Evolutionary conservation across 441 rosid species (phyloP), one percentile per base, ranked within the genome.

Genomic region (Dalechampia spathulata): DNA sequence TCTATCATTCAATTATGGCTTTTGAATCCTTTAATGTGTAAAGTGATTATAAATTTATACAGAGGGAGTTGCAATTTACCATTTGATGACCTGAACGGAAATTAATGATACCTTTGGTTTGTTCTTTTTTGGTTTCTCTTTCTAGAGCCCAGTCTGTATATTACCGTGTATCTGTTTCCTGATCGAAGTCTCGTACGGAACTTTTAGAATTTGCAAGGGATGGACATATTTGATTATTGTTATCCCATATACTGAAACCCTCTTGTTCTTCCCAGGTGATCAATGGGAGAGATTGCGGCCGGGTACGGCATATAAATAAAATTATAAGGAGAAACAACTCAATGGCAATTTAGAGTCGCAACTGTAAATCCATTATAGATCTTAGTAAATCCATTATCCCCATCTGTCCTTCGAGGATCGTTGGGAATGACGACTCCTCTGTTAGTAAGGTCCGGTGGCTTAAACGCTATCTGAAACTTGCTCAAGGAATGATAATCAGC

Each of bases 11-110:
- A 46, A 40, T 47, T 41, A 39, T 51, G 20, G 43, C 51, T 23
- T n/a, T 44, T 44, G 40, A 26, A 42, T 64, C 55, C 50, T 48
- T 61, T 54, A 58, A 50, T 71, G 17, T 75, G 73, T 68, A 63
- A 59, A 75, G 9, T 65, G 42, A 17, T 55, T 46, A 46, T 16
- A 30, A 3, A 22, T 44, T 49, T 65, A 70, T 62, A 48, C 41
- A 36, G 13, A 51, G 42, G 51, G 11, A 27, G 23, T 36, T 26
- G 10, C n/a, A 27, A 16, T 21, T 63, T 15, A 15, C 52, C 47
- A 34, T 47, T 54, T 52, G 61, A 51, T 57, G 48, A 19, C 17
- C 15, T 27, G 22, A 48, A 21, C 44, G 66, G 46, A 16, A 36
- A 30, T 21, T 38, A 42, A 17, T 62, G 47, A 60, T 40, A 28